Percentiles rank a stretch among this genome's conserved stretches.
Conservation (phyloP, 768 basidiomycete species). For the Coprinopsis marcescibilis region DNA sequence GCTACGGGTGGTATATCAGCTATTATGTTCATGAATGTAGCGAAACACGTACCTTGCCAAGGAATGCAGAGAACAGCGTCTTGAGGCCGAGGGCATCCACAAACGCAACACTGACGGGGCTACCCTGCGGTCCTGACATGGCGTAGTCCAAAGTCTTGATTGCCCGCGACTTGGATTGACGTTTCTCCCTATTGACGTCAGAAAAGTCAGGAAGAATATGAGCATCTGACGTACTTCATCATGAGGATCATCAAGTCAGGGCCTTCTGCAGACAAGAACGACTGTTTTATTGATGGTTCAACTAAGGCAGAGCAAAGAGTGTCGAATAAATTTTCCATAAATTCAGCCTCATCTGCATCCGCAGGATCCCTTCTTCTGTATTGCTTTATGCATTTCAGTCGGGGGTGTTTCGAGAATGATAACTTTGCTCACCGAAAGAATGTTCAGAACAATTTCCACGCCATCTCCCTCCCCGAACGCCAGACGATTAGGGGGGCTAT, state of each 20-base stretch:
- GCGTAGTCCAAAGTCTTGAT: constrained; percentile 93
- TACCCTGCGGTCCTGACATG: constrained; percentile 70
- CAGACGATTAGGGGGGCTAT: constrained; percentile 61
- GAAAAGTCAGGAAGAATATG: not conserved
- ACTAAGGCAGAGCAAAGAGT: constrained; percentile 78
- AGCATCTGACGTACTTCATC: constrained; percentile 68
- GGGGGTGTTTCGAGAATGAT: constrained; percentile 2
- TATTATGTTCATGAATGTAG: not conserved
- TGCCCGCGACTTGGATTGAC: constrained; percentile 70
- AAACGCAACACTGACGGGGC: constrained; percentile 73
- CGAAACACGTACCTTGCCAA: constrained; percentile 72
- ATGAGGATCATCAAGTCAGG: constrained; percentile 97
- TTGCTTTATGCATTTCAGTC: constrained; percentile 46
- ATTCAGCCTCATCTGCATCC: constrained; percentile 89
- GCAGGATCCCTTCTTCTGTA: constrained; percentile 81
- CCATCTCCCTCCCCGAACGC: constrained; percentile 70
- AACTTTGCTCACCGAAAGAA: constrained; percentile 61
- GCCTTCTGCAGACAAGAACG: constrained; percentile 88
- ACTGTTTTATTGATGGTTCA: constrained; percentile 71
- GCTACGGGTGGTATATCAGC: constrained; percentile 23
- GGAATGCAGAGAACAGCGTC: constrained; percentile 83
- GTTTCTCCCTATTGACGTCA: constrained; percentile 58
- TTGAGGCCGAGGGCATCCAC: constrained; percentile 86
- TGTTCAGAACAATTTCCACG: constrained; percentile 68
- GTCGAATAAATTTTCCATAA: constrained; percentile 97